Percentiles rank a stretch among this genome's conserved stretches.
Conservation (phyloP, 2,329 filamentous ascomycete genomes). For the Fusarium abutilonis region DNA sequence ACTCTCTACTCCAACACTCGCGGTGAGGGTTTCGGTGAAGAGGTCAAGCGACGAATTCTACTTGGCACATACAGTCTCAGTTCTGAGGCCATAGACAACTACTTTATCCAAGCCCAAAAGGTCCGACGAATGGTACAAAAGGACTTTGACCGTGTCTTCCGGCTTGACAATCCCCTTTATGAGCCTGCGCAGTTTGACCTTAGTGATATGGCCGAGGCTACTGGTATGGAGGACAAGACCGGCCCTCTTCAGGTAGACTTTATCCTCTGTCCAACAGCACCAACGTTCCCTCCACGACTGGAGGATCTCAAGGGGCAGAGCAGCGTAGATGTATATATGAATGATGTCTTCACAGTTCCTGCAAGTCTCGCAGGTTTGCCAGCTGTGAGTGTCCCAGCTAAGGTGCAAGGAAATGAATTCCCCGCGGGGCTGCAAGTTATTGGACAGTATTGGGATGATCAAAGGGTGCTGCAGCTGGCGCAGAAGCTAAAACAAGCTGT, state of each 20-base stretch:
- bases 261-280: constrained; percentile 86
- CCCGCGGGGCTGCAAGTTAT: constrained; percentile 75
- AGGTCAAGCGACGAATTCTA: constrained; percentile 87
- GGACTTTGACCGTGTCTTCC: constrained; percentile 87
- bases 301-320: constrained; percentile 64
- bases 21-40: constrained; percentile 78
- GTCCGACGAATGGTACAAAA: constrained; percentile 83
- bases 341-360: constrained; percentile 95
- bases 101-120: constrained; percentile 93
- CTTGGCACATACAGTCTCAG: constrained; percentile 91
- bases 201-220: constrained; percentile 65
- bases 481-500: constrained; percentile 53
- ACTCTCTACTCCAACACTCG: constrained; percentile 81
- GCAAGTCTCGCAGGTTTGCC: constrained; percentile 92
- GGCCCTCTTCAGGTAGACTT: constrained; percentile 79
- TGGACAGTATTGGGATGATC: constrained; percentile 83
- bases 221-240: constrained; percentile 64
- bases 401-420: constrained; percentile 47
- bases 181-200: constrained; percentile 64
- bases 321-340: constrained; percentile 82
- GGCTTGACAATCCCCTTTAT: constrained; percentile 72
- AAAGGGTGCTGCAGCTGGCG: constrained; percentile 68
- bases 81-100: constrained; percentile 92
- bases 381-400: constrained; percentile 79
- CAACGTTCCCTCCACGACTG: constrained; percentile 75